Evolutionary conservation across 1,284 basidiomycete genomes (phyloP).

Genomic region (Pseudozyma sp.): DNA sequence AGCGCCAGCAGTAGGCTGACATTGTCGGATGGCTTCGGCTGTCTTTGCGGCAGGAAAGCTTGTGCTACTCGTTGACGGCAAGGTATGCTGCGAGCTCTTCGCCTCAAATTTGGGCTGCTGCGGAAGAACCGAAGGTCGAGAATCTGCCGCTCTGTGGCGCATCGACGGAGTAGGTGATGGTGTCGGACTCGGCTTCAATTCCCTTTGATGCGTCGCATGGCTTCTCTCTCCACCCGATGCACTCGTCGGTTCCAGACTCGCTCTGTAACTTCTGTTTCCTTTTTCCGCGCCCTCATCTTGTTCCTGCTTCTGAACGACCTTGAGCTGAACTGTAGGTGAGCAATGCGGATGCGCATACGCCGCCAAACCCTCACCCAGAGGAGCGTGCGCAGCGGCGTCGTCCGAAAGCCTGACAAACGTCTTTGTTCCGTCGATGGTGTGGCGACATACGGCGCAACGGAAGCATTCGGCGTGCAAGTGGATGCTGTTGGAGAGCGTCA

Average conservation of each 20-base stretch:
- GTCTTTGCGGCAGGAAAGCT: background rate
- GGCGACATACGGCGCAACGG: conserved; percentile 41
- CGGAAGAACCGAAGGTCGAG: conserved; percentile 1
- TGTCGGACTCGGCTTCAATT: conserved; percentile 34
- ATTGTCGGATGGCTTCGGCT: conserved; percentile 11
- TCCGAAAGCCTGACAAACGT: conserved; percentile 40
- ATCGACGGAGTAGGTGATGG: conserved; percentile 26
- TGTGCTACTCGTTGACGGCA: background rate
- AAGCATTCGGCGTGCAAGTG: conserved; percentile 58
- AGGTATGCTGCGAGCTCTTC: background rate
- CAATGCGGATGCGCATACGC: conserved; percentile 40
- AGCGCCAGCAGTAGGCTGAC: conserved; percentile 52
- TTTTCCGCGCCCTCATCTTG: background rate
- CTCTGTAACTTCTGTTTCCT: conserved; percentile 20
- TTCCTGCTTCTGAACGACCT: background rate
- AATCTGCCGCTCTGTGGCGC: background rate
- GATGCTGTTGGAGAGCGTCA: conserved; percentile 28
- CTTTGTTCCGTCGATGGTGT: conserved; percentile 37
- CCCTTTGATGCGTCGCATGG: conserved; percentile 48
- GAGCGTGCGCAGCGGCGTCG: background rate
- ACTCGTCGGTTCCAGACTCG: conserved; percentile 12
- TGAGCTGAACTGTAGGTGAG: conserved; percentile 19
- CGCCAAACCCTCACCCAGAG: conserved; percentile 1
- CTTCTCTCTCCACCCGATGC: conserved; percentile 7
- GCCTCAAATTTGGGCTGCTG: background rate